phyloP scores from a whole-genome alignment of 1,284 basidiomycete genomes.

The Rhizoctonia solani region DNA sequence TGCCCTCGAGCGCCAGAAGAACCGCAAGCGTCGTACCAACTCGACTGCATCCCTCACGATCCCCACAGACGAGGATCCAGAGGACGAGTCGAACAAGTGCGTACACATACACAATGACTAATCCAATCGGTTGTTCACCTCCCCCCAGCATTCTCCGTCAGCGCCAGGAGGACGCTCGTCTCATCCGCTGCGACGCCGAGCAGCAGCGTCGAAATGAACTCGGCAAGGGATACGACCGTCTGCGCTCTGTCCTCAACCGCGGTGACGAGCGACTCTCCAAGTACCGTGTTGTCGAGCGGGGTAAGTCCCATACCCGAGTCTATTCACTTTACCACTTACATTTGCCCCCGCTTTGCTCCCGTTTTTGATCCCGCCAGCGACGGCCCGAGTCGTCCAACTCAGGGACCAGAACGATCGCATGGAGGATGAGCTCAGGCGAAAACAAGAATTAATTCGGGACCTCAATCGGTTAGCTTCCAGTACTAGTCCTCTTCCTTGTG shows the following conservation, averaged over 20 bases:
- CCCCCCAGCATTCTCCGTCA: constrained; percentile 10
- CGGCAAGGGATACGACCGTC: constrained; percentile 29
- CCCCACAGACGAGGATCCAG: background rate
- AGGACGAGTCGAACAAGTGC: constrained; percentile 6
- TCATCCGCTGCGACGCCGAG: constrained; percentile 33
- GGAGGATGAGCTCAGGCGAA: constrained; percentile 21
- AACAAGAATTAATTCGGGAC: constrained; percentile 20
- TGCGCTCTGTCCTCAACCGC: constrained; percentile 22
- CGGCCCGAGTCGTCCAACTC: constrained; percentile 28
- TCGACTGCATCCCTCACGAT: constrained; percentile 13
- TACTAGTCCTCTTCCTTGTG: background rate
- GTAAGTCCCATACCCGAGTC: background rate
- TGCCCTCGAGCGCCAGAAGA: constrained; percentile 19
- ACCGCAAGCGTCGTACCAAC: constrained; percentile 19
- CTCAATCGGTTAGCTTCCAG: constrained; percentile 17
- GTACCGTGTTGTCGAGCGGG: constrained; percentile 31
- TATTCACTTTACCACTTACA: background rate
- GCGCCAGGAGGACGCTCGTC: constrained; percentile 31
- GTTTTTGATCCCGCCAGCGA: constrained; percentile 23
- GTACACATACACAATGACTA: too few species aligned
- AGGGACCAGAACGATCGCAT: constrained; percentile 22
- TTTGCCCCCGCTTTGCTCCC: background rate
- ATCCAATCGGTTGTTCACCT: background rate
- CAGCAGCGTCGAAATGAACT: constrained; percentile 31
- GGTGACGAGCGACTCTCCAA: constrained; percentile 31